Base-by-base conservation (phyloP, 257 asterid species). In the Fraxinus americana region DNA sequence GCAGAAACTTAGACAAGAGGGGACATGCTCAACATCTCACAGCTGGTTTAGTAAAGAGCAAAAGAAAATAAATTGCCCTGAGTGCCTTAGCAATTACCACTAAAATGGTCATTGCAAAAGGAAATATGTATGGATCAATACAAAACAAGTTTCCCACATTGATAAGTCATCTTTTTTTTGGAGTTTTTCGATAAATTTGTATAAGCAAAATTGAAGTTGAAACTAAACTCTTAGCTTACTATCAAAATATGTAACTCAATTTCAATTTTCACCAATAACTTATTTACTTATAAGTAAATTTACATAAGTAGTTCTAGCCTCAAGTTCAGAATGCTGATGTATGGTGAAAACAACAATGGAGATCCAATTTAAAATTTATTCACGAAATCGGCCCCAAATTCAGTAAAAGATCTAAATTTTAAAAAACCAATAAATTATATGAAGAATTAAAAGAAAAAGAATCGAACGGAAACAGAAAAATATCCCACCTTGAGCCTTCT, bases 401-500 rank as follows among this genome's bases (percentile, higher is more conserved):
- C 45, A 70, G 50, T 65, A 41, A 61, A 19, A 59, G 25, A 16
- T 43, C 57, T 30, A 78, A 9, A 70, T 2, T n/a, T 8, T 21
- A 25, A 70, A 70, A 5, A 39, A 63, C 34, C 61, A 61, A 75
- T 72, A 25, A 70, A 52, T 41, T 12, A 7, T 61, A 43, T 34
- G 57, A 45, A 1, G 39, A 19, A 63, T 21, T 35, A 48, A 39
- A 68, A 27, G 67, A 2, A 27, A 48, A 68, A 38, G 19, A 36
- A 52, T 35, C 14, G 25, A 45, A 32, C 5, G 21, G 69, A 1
- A 67, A 43, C 19, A 54, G 7, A 54, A 12, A 30, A 4, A 41
- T 30, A 23, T 61, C 65, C 6, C 11, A 89, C 97, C 97, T 93
- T 93, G 81, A 93, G 98, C 91, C 97, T 91, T 76, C 98, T 87